These are phyloP conservation scores for Pilaira anomala DNA, from an alignment of 192 early-diverging fungal species.

Conservation along the genomic window DNA sequence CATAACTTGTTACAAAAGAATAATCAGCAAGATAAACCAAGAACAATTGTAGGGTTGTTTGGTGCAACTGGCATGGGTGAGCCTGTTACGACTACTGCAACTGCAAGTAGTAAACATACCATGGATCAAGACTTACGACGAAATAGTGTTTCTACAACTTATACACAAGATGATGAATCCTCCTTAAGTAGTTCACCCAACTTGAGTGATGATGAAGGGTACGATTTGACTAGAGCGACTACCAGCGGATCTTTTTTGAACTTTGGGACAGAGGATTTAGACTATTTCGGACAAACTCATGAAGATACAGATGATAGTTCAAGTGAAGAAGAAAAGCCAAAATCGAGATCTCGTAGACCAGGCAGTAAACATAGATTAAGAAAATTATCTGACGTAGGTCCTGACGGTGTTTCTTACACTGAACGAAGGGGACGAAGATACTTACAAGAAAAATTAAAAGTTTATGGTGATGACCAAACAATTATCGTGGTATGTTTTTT, in stretches of 20 bases:
- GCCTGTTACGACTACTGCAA: not conserved
- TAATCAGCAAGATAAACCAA: not conserved
- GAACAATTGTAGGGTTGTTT: not conserved
- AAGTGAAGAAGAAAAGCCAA: not conserved
- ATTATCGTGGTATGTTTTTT: slow-evolving; percentile 28
- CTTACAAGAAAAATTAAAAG: slow-evolving; percentile 23
- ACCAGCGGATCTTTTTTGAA: not conserved
- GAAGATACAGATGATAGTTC: not conserved
- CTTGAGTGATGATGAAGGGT: not conserved
- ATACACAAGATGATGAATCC: not conserved
- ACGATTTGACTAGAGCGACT: not conserved
- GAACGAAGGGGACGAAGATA: slow-evolving; percentile 22
- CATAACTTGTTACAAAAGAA: slow-evolving; percentile 3
- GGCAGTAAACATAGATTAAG: not conserved
- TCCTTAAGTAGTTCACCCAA: not conserved
- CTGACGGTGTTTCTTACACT: slow-evolving; percentile 5
- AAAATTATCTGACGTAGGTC: not conserved
- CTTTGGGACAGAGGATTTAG: not conserved
- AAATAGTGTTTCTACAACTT: not conserved
- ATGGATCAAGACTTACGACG: not conserved
- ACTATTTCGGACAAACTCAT: not conserved
- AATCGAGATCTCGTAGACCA: not conserved
- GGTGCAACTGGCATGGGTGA: not conserved
- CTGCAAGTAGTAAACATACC: not conserved
- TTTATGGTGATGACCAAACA: slow-evolving; percentile 35